Percentiles rank a stretch among this genome's conserved stretches.
These are phyloP conservation scores for Borovskyia barvae DNA, from an alignment of 208 protist genomes.

Conservation along the genomic window DNA sequence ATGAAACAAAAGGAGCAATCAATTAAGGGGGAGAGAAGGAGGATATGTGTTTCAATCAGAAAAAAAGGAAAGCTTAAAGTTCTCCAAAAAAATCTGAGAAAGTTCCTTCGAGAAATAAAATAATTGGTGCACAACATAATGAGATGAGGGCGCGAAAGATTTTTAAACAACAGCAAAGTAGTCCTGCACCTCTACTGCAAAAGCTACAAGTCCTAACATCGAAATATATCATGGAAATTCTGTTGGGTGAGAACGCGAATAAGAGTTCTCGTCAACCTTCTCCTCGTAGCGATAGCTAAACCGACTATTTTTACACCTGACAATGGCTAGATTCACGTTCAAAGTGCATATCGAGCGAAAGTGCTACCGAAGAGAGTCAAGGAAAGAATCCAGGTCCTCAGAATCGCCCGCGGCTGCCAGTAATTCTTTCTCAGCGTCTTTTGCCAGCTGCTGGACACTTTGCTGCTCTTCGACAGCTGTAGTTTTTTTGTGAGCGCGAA, in stretches of 20 bases:
- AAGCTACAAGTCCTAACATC: no score
- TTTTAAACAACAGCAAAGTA: no score
- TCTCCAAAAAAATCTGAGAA: no score
- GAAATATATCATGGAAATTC: background rate
- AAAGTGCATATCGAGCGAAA: background rate
- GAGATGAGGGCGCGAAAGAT: no score
- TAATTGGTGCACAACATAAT: no score
- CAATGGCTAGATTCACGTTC: constrained; percentile 8
- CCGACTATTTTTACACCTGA: constrained; percentile 7
- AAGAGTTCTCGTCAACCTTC: background rate
- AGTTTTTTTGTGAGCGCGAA: constrained; percentile 15
- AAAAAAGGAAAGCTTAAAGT: background rate
- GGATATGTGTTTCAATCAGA: background rate
- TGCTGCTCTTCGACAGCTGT: background rate
- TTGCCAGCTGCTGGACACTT: constrained; percentile 19
- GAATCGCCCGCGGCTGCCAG: constrained; percentile 23
- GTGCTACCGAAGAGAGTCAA: constrained; percentile 39
- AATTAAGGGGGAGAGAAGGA: background rate
- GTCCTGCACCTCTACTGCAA: no score
- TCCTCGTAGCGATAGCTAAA: no score
- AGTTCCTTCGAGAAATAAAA: background rate
- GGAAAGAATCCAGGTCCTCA: constrained; percentile 56
- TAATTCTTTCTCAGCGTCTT: constrained; percentile 49
- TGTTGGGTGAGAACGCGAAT: background rate
- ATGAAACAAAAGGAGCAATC: background rate